Base-by-base conservation (phyloP, 2,329 filamentous ascomycete species). In the Davidsoniella neocaledoniae region DNA sequence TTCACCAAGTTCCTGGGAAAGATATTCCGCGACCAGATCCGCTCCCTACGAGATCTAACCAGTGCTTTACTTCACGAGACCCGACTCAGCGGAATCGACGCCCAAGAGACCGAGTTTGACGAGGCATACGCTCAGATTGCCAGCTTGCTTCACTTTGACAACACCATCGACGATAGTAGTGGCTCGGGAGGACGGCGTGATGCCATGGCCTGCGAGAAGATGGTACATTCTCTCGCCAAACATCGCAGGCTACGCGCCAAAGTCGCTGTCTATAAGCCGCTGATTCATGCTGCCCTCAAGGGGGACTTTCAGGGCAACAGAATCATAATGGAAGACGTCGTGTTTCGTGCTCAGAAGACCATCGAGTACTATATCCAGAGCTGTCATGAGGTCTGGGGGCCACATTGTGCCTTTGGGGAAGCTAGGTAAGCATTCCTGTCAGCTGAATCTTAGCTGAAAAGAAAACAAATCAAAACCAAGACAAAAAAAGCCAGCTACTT, bases 21-120 rank as follows among this genome's bases (percentile, higher is more conserved):
- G n/a, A 26, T 50, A 10, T 42, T 50, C 49, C 38, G 42, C 37
- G 49, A 50, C 37, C 46, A 48, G 42, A 48, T 48, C 25, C 46
- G 21, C 17, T 1, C 29, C 29, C 12, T 33, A 10, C 29, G 29
- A 33, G 29, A 33, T 5, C 40, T 25, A 23, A 43, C 40, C 10
- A 19, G 12, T 19, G 17, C 40, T 25, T 17, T 43, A 5, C 17
- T 43, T 4, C 19, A 19, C 17, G 40, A 43, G 40, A 33, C 29
- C 29, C 29, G 29, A 12, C 29, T 33, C 12, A 2, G 29, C 29
- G 29, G 12, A 33, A 33, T 33, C 29, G 29, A 33, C 29, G 29
- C 29, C 29, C 29, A 33, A 12, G 29, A 33, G 29, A 9, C 6
- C 29, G 29, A 33, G 29, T 12, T 33, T 9, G 29, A 33, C 9